phyloP scores from a whole-genome alignment of 352 stramenopile genomes.

The Detonula confervacea region DNA sequence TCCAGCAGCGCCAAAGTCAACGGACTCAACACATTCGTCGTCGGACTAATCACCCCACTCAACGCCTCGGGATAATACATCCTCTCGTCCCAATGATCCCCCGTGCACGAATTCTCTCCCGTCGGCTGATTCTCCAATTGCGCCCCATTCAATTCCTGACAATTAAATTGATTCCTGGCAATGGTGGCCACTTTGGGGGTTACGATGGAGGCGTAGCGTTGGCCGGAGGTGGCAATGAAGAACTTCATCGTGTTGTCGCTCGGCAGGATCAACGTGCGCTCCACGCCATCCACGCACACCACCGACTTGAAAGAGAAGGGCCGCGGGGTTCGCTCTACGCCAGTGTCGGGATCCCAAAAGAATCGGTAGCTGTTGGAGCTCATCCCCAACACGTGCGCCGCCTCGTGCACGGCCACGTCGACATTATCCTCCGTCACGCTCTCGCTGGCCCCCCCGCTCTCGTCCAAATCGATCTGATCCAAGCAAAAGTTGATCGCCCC shows the following conservation, averaged over 20 bases:
- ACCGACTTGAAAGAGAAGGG: conserved; percentile 70
- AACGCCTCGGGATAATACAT: conserved; percentile 76
- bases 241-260: conserved; percentile 79
- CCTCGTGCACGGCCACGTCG: conserved; percentile 79
- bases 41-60: conserved; percentile 67
- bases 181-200: conserved; percentile 69
- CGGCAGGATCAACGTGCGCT: conserved; percentile 65
- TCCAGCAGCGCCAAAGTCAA: conserved; percentile 80
- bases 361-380: conserved; percentile 75
- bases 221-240: conserved; percentile 60
- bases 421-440: conserved; percentile 73
- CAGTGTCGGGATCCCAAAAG: conserved; percentile 77
- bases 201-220: conserved; percentile 73
- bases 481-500: conserved; percentile 83
- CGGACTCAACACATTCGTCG: conserved; percentile 68
- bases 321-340: conserved; percentile 55
- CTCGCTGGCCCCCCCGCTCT: conserved; percentile 55
- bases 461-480: conserved; percentile 72
- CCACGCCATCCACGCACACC: conserved; percentile 73
- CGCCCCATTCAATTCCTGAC: conserved; percentile 71
- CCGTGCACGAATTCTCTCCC: conserved; percentile 67
- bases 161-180: conserved; percentile 84
- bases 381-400: conserved; percentile 74
- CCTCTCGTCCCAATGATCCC: conserved; percentile 83
- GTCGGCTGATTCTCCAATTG: conserved; percentile 82